Evolutionary conservation across 352 stramenopile genomes (phyloP).

Genomic region (Phytophthora aleatoria): DNA sequence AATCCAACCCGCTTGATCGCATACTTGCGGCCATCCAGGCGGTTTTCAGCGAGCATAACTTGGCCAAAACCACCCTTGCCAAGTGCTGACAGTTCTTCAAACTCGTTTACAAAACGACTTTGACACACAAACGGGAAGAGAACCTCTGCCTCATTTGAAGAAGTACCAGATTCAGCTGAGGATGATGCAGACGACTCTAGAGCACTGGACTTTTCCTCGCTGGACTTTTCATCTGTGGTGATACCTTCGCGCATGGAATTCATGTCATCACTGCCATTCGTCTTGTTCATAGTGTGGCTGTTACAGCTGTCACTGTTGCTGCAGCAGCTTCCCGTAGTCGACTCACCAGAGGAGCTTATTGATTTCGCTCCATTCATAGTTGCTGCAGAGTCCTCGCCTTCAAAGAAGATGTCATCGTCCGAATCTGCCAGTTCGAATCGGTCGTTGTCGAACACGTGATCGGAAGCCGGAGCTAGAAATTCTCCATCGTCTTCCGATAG

Average conservation of each 20-base stretch:
- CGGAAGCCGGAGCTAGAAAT: constrained; percentile 19
- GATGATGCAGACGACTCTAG: constrained; percentile 53
- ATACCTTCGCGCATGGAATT: constrained; percentile 14
- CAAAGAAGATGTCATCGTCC: constrained; percentile 38
- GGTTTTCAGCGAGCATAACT: constrained; percentile 94
- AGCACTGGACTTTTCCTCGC: constrained; percentile 28
- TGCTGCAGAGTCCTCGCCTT: constrained; percentile 32
- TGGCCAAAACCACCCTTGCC: constrained; percentile 94
- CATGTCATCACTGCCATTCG: constrained; percentile 19
- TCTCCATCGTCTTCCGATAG: constrained; percentile 25
- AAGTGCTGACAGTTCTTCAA: constrained; percentile 85
- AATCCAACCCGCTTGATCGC: constrained; percentile 92
- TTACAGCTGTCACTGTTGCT: constrained; percentile 39
- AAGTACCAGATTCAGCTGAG: constrained; percentile 45
- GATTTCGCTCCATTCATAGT: constrained; percentile 39
- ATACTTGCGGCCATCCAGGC: constrained; percentile 92
- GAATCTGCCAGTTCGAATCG: constrained; percentile 37
- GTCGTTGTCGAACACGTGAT: constrained; percentile 29
- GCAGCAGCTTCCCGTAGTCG: constrained; percentile 45
- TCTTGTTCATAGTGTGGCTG: constrained; percentile 18
- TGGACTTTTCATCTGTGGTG: constrained; percentile 38
- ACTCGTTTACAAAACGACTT: constrained; percentile 85
- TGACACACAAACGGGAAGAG: constrained; percentile 88
- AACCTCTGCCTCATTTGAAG: constrained; percentile 60
- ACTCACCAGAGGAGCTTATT: constrained; percentile 45